Percentiles rank a stretch among this genome's conserved stretches.
Conservation (phyloP, 371 early-diverging fungal species). For the Rhizopus stolonifer region DNA sequence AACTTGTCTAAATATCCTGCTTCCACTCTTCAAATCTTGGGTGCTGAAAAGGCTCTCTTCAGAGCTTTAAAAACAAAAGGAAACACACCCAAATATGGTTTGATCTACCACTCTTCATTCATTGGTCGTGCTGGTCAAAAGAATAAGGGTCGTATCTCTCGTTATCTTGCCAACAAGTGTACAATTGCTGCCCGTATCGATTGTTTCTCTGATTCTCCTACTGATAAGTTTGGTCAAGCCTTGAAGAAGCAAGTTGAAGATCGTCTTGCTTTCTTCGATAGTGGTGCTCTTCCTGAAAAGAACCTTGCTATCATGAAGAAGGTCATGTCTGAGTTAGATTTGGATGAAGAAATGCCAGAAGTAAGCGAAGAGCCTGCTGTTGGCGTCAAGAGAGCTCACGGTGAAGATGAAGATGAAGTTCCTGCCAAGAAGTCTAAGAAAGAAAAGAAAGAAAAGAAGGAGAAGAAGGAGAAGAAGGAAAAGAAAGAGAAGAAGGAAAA, state of each 20-base stretch:
- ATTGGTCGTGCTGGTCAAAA: constrained; percentile 93
- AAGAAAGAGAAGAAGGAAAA: constrained; percentile 60
- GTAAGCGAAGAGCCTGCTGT: constrained; percentile 4
- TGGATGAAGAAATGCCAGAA: constrained; percentile 52
- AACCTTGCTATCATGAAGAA: constrained; percentile 93
- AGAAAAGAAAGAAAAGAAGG: constrained; percentile 55
- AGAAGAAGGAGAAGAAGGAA: constrained; percentile 50
- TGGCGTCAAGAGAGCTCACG: constrained; percentile 39
- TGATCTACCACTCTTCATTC: constrained; percentile 96
- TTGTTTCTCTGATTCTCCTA: constrained; percentile 89
- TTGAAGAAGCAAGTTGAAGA: constrained; percentile 95
- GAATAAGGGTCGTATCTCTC: constrained; percentile 98
- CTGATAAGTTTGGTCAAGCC: constrained; percentile 94
- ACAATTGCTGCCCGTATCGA: constrained; percentile 98
- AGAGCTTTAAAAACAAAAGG: constrained; percentile 96
- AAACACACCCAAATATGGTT: constrained; percentile 99
- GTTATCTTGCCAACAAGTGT: constrained; percentile 98
- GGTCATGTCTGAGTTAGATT: constrained; percentile 72
- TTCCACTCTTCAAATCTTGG: constrained; percentile 98
- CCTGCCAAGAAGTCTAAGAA: constrained; percentile 38
- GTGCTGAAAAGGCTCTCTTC: constrained; percentile 99
- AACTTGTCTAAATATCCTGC: constrained; percentile 98
- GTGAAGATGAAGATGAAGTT: constrained; percentile 32
- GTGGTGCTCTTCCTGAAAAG: constrained; percentile 84
- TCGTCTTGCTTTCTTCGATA: constrained; percentile 91